phyloP scores from a whole-genome alignment of 108 stramenopile species.

The Hondaea fermentalgiana region DNA sequence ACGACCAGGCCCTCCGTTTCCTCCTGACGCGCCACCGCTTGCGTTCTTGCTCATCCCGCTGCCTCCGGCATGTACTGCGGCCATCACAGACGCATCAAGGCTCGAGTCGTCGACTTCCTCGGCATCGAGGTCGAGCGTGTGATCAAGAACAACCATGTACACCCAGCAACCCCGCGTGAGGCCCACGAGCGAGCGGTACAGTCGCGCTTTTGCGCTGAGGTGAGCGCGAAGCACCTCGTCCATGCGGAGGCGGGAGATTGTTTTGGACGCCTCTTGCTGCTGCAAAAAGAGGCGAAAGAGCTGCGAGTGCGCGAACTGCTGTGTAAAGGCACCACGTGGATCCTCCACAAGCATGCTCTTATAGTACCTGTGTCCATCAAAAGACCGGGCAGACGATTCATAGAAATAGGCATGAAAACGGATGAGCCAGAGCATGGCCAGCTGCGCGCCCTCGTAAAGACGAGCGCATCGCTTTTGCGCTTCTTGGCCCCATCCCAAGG shows the following conservation, averaged over 20 bases:
- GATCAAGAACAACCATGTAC: not conserved
- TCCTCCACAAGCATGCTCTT: constrained; percentile 8
- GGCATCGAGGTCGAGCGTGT: not conserved
- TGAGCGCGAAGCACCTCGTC: not conserved
- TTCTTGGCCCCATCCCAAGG: not conserved
- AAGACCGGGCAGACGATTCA: not conserved
- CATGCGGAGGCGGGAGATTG: not conserved
- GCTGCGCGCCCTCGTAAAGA: not conserved
- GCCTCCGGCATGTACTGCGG: not conserved
- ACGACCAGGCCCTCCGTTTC: not conserved
- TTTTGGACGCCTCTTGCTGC: not conserved
- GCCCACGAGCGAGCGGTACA: not conserved
- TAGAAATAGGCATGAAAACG: not conserved
- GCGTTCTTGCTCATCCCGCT: not conserved
- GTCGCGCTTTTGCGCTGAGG: not conserved
- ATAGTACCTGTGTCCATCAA: not conserved
- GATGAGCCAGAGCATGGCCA: not conserved
- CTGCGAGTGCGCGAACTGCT: not conserved
- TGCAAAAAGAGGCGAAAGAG: not conserved
- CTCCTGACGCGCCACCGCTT: no score
- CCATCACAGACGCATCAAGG: not conserved
- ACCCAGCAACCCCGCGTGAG: constrained; percentile 16
- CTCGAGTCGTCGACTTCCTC: not conserved
- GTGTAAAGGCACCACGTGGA: not conserved
- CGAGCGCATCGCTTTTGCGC: not conserved